Evolutionary conservation across 208 protist species (phyloP).

Genomic region (Trypanosoma grayi): DNA sequence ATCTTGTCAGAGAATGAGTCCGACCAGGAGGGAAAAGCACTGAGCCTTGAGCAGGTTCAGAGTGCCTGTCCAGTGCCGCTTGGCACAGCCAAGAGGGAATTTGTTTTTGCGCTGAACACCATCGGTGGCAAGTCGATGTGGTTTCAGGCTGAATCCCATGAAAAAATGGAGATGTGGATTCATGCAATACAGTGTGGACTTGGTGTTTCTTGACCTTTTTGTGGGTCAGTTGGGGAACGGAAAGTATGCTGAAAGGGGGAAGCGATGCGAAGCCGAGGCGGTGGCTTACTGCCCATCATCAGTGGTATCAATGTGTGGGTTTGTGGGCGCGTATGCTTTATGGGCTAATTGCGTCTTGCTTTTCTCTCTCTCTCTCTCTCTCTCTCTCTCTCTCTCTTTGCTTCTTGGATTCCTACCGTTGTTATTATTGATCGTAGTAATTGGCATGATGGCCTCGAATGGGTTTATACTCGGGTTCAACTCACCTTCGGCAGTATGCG

Average conservation of each 20-base stretch:
- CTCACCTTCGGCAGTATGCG: slow-evolving; percentile 22
- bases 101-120: slow-evolving; percentile 83
- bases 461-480: slow-evolving; percentile 39
- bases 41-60: slow-evolving; percentile 79
- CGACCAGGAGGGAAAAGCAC: slow-evolving; percentile 69
- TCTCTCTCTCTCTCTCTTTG: slow-evolving; percentile 5
- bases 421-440: background rate
- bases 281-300: too few relatives aligned
- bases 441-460: slow-evolving; percentile 7
- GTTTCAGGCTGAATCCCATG: slow-evolving; percentile 67
- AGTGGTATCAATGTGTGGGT: too few relatives aligned
- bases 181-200: slow-evolving; percentile 69
- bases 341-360: background rate
- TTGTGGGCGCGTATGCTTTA: too few relatives aligned
- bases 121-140: slow-evolving; percentile 85
- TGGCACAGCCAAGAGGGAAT: slow-evolving; percentile 52
- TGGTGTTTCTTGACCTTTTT: slow-evolving; percentile 49
- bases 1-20: slow-evolving; percentile 72
- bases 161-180: slow-evolving; percentile 83
- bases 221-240: too few relatives aligned
- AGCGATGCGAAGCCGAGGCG: too few relatives aligned
- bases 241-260: too few relatives aligned
- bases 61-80: slow-evolving; percentile 70
- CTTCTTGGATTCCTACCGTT: background rate
- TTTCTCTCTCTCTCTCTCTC: slow-evolving; percentile 19